Base-by-base conservation (phyloP, 2,329 filamentous ascomycete species). In the Nigrospora oryzae region DNA sequence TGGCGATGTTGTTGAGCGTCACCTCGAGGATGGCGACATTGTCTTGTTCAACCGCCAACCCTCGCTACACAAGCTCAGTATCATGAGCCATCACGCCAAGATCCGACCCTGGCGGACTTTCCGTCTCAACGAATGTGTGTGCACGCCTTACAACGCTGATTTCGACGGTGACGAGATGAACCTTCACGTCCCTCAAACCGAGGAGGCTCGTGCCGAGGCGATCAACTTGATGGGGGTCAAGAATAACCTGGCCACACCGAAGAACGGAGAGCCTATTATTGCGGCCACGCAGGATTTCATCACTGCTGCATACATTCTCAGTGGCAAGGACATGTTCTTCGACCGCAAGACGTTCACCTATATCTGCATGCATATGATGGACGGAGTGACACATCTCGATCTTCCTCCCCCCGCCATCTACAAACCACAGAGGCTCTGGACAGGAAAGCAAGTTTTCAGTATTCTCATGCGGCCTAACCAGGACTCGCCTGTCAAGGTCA, bases 121-220 rank as follows among this genome's bases (percentile, higher is more conserved):
- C 62, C 84, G 93, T 44, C 75, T 98, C 15, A 98, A 98, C 61
- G 93, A 98, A 63, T 98, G 93, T 77, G 93, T 95, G 1, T 98
- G 93, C 66, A 90, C 86, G 49, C 93, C 93, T 4, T 98, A 98
- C 73, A 98, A 98, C 56, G 93, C 93, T 45, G 93, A 98, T 77
- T 98, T 98, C 55, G 93, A 98, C 57, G 93, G 93, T 48, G 93
- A 98, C 56, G 93, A 98, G 65, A 98, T 98, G 93, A 98, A 98
- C 56, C 68, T 98, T 40, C 93, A 98, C 66, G 90, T 98, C 14
- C 93, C 93, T 2, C 93, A 98, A 62, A 97, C 93, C 0, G 93
- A 98, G 68, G 93, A 98, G 65, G 91, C 93, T 11, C 80, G 93
- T 46, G 88, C 91, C 3, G 93, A 98, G 65, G 93, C 93, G 1